Conservation (phyloP, 148 eudicot species). For the Vaccinium corymbosum region DNA sequence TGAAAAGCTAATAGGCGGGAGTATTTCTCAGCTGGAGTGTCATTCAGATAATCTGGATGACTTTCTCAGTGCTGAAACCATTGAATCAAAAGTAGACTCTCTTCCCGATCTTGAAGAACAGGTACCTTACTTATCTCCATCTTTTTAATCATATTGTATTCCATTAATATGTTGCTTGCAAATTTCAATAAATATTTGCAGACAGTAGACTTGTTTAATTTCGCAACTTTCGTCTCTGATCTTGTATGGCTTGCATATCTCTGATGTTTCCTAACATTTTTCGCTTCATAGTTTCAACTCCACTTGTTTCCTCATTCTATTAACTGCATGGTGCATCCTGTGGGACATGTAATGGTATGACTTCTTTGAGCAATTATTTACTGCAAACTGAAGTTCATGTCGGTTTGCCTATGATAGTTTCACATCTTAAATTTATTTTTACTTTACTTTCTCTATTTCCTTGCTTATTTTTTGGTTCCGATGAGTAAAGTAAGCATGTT, state of each 20-base stretch:
- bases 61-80: conserved; percentile 36
- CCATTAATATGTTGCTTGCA: not conserved
- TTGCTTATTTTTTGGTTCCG: not conserved
- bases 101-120: conserved; percentile 79
- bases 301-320: not conserved
- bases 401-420: not conserved
- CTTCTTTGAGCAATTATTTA: not conserved
- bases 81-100: conserved; percentile 48
- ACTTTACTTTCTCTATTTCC: not conserved
- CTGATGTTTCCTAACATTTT: not conserved
- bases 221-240: not conserved
- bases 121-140: conserved; percentile 35
- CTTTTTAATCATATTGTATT: not conserved
- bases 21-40: conserved; percentile 27
- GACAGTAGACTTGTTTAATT: not conserved
- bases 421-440: not conserved
- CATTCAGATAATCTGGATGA: conserved; percentile 50
- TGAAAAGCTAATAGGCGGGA: conserved; percentile 21
- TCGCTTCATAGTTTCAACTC: not conserved
- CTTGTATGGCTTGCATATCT: not conserved
- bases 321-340: not conserved
- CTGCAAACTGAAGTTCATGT: not conserved
- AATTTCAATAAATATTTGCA: not conserved
- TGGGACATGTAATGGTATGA: not conserved
- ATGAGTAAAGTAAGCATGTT: not conserved